A percentile compares a stretch with the other conserved stretches of the same genome.
These are phyloP conservation scores for Colletotrichum falcatum DNA, from an alignment of 2,329 filamentous ascomycete species.

Conservation along the genomic window DNA sequence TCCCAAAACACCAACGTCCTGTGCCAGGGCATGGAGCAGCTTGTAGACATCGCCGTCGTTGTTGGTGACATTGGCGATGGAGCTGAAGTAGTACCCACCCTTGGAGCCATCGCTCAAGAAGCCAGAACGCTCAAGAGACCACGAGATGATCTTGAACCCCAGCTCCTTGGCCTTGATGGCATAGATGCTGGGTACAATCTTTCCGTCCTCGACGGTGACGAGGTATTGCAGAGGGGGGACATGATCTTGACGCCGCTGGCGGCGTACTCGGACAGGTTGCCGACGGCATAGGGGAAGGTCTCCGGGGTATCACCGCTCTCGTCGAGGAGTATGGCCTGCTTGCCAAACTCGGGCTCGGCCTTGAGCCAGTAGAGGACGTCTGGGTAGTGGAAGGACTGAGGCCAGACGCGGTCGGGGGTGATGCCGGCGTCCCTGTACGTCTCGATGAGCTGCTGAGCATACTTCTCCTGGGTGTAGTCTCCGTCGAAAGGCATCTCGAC, in stretches of 20 bases:
- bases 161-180: slow-evolving; percentile 70
- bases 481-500: slow-evolving; percentile 77
- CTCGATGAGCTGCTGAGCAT: slow-evolving; percentile 74
- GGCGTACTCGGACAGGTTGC: slow-evolving; percentile 67
- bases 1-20: slow-evolving; percentile 69
- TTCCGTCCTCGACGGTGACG: slow-evolving; percentile 62
- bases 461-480: slow-evolving; percentile 73
- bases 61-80: slow-evolving; percentile 65
- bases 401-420: slow-evolving; percentile 65
- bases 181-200: slow-evolving; percentile 73
- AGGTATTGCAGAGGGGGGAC: slow-evolving; percentile 74
- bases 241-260: slow-evolving; percentile 71
- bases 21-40: slow-evolving; percentile 72
- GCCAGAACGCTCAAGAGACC: slow-evolving; percentile 75
- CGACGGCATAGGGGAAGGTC: slow-evolving; percentile 65
- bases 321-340: slow-evolving; percentile 74
- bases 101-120: slow-evolving; percentile 64
- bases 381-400: slow-evolving; percentile 74
- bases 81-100: slow-evolving; percentile 67
- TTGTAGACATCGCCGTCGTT: slow-evolving; percentile 76
- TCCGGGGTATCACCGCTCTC: slow-evolving; percentile 66
- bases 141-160: slow-evolving; percentile 74
- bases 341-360: slow-evolving; percentile 69
- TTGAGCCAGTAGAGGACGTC: slow-evolving; percentile 77
- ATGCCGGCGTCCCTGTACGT: slow-evolving; percentile 67